These are phyloP conservation scores for Hypoxylon sp. DNA, from an alignment of 2,329 filamentous ascomycete species.

Conservation along the genomic window DNA sequence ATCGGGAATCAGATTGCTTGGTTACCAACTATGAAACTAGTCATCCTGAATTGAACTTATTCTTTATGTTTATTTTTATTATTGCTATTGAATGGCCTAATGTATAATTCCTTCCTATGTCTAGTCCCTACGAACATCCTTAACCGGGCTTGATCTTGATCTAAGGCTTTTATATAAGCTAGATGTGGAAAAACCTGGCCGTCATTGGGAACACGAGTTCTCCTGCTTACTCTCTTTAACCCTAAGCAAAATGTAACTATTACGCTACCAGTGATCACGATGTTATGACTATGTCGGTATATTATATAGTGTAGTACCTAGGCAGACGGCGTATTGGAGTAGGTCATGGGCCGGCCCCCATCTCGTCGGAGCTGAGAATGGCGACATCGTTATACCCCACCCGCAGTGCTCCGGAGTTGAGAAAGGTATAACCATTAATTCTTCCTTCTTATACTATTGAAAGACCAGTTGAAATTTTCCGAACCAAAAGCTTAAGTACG, in stretches of 20 bases:
- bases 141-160: not conserved
- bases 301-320: not conserved
- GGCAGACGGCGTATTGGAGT: not conserved
- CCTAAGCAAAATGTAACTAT: not conserved
- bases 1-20: not conserved
- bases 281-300: not conserved
- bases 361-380: constrained; percentile 1
- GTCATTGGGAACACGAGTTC: not conserved
- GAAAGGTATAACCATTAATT: not conserved
- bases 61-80: not conserved
- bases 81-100: not conserved
- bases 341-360: not conserved
- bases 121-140: not conserved
- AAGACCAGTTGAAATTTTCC: not conserved
- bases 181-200: not conserved
- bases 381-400: not conserved
- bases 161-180: not conserved
- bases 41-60: not conserved
- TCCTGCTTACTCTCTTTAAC: not conserved
- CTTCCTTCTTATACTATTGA: not conserved
- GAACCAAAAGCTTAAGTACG: not conserved
- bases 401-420: constrained; percentile 2
- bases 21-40: not conserved
- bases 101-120: not conserved
- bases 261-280: not conserved